These are phyloP conservation scores for Hydrangea macrophylla DNA, from an alignment of 148 eudicot species.

Conservation along the genomic window DNA sequence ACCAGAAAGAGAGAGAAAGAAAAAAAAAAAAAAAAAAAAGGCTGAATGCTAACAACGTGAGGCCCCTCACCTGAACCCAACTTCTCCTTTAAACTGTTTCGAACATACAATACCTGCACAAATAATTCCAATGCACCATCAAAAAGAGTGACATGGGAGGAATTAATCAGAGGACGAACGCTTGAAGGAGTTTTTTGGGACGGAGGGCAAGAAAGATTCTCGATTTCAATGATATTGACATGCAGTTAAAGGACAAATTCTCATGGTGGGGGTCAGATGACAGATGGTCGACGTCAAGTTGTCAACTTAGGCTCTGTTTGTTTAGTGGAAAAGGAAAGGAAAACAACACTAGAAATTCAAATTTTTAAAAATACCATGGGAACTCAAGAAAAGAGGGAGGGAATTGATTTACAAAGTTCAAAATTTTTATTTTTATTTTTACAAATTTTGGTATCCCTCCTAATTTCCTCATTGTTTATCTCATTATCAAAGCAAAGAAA, in stretches of 20 bases:
- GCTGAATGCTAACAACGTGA: neutral
- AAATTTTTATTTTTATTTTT: too few relatives aligned
- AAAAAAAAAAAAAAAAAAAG: neutral
- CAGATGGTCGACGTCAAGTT: neutral
- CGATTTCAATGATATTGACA: too few relatives aligned
- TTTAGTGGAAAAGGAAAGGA: neutral
- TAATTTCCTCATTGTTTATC: too few relatives aligned
- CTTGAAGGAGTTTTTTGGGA: neutral
- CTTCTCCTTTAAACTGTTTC: conserved; percentile 84
- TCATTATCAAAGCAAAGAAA: too few relatives aligned
- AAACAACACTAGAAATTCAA: neutral
- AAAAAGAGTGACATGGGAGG: neutral
- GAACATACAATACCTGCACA: conserved; percentile 67
- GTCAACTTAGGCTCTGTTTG: neutral
- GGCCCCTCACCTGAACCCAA: conserved; percentile 70
- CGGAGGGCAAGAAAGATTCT: neutral
- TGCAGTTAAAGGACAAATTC: too few relatives aligned
- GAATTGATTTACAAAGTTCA: too few relatives aligned
- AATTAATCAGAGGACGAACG: neutral
- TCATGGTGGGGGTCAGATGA: neutral
- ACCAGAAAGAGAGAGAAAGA: too few relatives aligned
- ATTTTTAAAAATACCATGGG: too few relatives aligned
- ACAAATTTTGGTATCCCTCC: too few relatives aligned
- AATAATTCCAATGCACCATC: conserved; percentile 13
- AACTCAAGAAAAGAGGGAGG: too few relatives aligned